phyloP scores from a whole-genome alignment of 805 yeast species.

The Candida silvicultrix region DNA sequence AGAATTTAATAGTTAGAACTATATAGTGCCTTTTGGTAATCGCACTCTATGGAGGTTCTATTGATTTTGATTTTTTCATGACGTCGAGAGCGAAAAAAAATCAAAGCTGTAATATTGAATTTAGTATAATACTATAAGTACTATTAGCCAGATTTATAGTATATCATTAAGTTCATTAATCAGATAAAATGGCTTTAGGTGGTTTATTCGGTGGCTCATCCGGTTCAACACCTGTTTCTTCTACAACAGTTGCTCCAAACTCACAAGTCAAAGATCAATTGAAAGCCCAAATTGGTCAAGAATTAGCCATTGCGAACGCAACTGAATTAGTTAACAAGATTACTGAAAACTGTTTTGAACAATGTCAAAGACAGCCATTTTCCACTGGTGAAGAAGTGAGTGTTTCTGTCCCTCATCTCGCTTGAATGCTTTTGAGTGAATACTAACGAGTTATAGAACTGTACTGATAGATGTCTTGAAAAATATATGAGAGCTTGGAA shows the following conservation, averaged over 20 bases:
- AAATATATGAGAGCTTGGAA: constrained; percentile 94
- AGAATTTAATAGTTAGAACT: too few relatives aligned
- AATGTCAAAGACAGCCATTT: constrained; percentile 65
- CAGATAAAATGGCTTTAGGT: constrained; percentile 22
- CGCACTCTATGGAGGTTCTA: neutral
- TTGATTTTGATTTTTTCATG: neutral
- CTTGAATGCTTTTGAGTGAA: too few relatives aligned
- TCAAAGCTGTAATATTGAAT: neutral
- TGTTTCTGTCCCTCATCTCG: too few relatives aligned
- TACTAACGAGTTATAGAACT: constrained; percentile 25
- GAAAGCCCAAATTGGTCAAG: constrained; percentile 68
- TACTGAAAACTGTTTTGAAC: constrained; percentile 81
- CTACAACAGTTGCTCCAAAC: constrained; percentile 17
- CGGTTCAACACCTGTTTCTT: constrained; percentile 17
- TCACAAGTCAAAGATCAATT: constrained; percentile 53
- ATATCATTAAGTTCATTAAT: too few relatives aligned
- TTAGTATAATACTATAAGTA: neutral
- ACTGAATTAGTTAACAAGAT: constrained; percentile 79
- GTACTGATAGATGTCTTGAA: constrained; percentile 73
- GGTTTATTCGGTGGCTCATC: constrained; percentile 24
- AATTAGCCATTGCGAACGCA: constrained; percentile 87
- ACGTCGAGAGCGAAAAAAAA: neutral
- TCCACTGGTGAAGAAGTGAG: constrained; percentile 43
- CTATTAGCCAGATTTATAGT: too few relatives aligned
- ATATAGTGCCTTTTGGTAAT: neutral